A percentile compares a stretch with the other conserved stretches of the same genome.
Conservation (phyloP, 768 basidiomycete genomes). For the Botryobasidium botryosum region DNA sequence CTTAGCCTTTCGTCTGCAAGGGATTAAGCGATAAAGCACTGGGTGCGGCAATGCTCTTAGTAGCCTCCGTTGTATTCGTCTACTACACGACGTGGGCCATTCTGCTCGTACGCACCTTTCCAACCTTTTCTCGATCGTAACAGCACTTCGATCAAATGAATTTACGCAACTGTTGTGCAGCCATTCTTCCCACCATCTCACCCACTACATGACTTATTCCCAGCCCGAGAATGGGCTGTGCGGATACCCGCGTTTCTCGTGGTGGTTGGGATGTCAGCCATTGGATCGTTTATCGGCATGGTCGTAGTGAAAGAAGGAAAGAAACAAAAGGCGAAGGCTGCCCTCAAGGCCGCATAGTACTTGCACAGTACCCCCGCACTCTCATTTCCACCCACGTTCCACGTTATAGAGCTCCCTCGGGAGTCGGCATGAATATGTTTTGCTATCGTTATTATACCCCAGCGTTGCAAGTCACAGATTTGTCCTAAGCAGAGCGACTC, state of each 20-base stretch:
- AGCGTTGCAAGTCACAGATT: too few species aligned
- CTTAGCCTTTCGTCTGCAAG: too few species aligned
- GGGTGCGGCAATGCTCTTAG: slow-evolving; percentile 64
- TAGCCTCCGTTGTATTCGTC: slow-evolving; percentile 56
- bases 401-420: too few species aligned
- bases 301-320: slow-evolving; percentile 61
- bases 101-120: slow-evolving; percentile 43
- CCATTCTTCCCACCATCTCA: slow-evolving; percentile 71
- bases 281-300: slow-evolving; percentile 63
- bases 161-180: too few species aligned
- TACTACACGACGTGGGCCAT: slow-evolving; percentile 93
- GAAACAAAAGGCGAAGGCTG: slow-evolving; percentile 47
- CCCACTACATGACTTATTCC: slow-evolving; percentile 64
- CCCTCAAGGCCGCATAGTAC: too few species aligned
- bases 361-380: too few species aligned
- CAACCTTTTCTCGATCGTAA: too few species aligned
- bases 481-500: too few species aligned
- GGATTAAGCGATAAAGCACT: slow-evolving; percentile 64
- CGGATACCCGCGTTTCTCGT: slow-evolving; percentile 72
- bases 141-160: too few species aligned
- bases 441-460: too few species aligned
- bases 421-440: too few species aligned
- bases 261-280: slow-evolving; percentile 58
- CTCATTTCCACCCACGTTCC: too few species aligned
- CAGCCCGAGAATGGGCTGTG: slow-evolving; percentile 82